Base-by-base conservation (phyloP, 306 rosid genomes). In the Corylus heterophylla region DNA sequence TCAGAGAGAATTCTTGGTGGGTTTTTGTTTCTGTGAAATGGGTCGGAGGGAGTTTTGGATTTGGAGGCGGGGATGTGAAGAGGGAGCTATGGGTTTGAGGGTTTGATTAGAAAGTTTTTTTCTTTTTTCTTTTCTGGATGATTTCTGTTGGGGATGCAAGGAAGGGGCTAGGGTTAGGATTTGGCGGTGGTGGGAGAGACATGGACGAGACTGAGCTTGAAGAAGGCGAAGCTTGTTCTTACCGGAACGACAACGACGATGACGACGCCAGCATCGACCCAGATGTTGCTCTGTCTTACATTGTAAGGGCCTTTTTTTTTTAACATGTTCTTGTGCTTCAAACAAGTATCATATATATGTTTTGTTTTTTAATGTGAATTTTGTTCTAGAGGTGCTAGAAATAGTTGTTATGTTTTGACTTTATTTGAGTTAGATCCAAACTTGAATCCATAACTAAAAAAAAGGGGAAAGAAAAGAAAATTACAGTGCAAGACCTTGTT, bases 201-300 rank as follows among this genome's bases (percentile, higher is more conserved):
- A 95, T 92, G 98, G 97, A 89, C 76, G 97, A 92, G 85, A 83
- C 89, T 58, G 99, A 95, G 90, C 99, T 90, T 81, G 99, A 95
- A 90, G 98, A 93, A 82, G 99, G 99, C 76, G 99, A 95, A 78
- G 97, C 99, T 2, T 91, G 87, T 82, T 93, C 91, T 61, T 88
- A 78, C 75, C 97, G 90, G 59, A 88, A 91, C 89, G 72, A 42
- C 72, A 83, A 86, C 64, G 90, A 84, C 69, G 97, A 84, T 82
- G 87, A 75, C 66, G 97, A 91, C 67, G 78, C 94, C 31, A 84
- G 85, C 77, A 83, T 93, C 82, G 98, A 95, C 80, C 98, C 98
- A 11, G 97, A 95, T 81, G 87, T 90, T 79, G 88, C 85, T 76
- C 87, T 90, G 81, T 88, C 98, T 80, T 95, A 95, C 92, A 85